phyloP scores from a whole-genome alignment of 257 asterid genomes.

The Nicotiana undulata region DNA sequence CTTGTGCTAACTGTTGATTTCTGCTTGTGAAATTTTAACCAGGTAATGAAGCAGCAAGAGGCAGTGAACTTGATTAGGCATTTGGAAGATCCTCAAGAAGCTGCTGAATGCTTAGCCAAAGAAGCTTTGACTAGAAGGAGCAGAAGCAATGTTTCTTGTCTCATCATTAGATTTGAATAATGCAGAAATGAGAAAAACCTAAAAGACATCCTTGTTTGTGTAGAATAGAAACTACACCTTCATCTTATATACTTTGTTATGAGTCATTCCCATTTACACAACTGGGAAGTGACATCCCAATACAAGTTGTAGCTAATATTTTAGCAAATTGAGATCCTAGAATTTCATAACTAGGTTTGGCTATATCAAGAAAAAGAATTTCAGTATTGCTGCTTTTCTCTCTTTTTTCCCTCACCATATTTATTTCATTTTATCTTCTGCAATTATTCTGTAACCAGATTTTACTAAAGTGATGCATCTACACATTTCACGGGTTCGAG shows the following conservation, averaged over 20 bases:
- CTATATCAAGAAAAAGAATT: background rate
- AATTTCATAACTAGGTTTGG: background rate
- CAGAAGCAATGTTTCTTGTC: conserved; percentile 44
- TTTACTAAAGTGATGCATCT: background rate
- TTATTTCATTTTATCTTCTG: background rate
- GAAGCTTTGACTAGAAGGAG: conserved; percentile 52
- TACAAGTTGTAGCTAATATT: background rate
- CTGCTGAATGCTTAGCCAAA: conserved; percentile 55
- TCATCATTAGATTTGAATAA: conserved; percentile 48
- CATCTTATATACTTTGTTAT: background rate
- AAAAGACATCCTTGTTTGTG: too few species aligned
- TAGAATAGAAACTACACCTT: background rate
- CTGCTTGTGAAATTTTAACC: background rate
- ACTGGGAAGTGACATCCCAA: background rate
- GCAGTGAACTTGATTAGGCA: conserved; percentile 59
- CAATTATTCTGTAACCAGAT: background rate
- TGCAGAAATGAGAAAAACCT: background rate
- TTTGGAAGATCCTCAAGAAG: conserved; percentile 53
- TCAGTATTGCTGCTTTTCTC: background rate
- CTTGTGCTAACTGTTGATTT: background rate
- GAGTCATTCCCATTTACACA: background rate
- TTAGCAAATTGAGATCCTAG: background rate
- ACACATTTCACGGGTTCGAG: too few species aligned
- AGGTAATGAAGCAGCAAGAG: conserved; percentile 65
- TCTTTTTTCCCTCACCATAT: background rate